phyloP scores from a whole-genome alignment of 768 basidiomycete species.

The Tricholoma hemisulphureum region DNA sequence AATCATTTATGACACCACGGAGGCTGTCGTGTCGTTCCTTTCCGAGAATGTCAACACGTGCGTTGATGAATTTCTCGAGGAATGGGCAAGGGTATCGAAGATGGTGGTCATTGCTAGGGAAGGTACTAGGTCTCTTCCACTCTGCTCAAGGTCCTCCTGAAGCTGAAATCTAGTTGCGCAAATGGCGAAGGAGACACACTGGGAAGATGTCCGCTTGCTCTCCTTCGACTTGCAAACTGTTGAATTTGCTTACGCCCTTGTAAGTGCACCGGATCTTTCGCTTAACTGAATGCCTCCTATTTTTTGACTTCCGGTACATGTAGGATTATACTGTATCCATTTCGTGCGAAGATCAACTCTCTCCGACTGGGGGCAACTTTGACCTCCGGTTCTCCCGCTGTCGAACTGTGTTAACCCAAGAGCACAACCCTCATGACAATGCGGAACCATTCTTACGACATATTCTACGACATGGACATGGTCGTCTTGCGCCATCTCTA shows the following conservation, averaged over 20 bases:
- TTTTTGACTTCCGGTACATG: neutral
- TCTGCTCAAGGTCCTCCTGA: neutral
- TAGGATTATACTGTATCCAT: constrained; percentile 79
- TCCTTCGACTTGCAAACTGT: constrained; percentile 92
- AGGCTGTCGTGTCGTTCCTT: constrained; percentile 86
- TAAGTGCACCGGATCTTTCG: constrained; percentile 22
- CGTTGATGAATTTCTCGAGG: constrained; percentile 86
- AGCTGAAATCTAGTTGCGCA: constrained; percentile 59
- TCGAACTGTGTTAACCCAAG: constrained; percentile 11
- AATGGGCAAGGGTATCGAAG: constrained; percentile 91
- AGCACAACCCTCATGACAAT: constrained; percentile 74
- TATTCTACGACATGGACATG: constrained; percentile 64
- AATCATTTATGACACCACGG: constrained; percentile 86
- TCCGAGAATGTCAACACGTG: constrained; percentile 86
- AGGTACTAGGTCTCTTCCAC: constrained; percentile 41
- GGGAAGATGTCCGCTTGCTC: constrained; percentile 76
- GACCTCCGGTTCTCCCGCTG: constrained; percentile 69
- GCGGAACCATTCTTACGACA: constrained; percentile 74
- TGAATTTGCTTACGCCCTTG: constrained; percentile 79
- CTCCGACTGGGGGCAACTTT: constrained; percentile 66
- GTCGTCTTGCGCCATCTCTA: constrained; percentile 61
- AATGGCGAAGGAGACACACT: constrained; percentile 71
- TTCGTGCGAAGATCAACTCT: constrained; percentile 74
- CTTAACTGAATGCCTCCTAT: neutral
- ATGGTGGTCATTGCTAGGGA: constrained; percentile 93